Evolutionary conservation across 2,329 filamentous ascomycete species (phyloP), one percentile per base, ranked within the genome.

Genomic region (Penicillium brasilianum): DNA sequence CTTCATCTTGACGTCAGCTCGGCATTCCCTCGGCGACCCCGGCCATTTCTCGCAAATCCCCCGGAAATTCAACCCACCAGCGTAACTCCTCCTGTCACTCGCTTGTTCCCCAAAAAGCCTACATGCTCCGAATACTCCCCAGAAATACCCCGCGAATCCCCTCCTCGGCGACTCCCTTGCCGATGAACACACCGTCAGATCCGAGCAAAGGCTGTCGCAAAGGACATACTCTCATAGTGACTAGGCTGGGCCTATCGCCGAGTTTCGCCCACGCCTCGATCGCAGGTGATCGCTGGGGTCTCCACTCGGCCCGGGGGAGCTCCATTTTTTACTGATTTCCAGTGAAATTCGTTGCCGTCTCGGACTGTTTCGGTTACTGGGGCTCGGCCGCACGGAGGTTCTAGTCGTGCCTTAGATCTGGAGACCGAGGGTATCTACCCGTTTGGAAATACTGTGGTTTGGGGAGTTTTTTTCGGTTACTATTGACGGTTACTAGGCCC

Each of bases 351-450:
- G 8, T 57, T 43, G 61, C 41, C 53, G 67, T 74, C 68, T 74
- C 74, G 72, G 59, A 59, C 62, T 67, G 71, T 73, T 67, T 76
- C 74, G 74, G 74, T 55, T 76, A 74, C 58, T 30, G 53, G 34
- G 16, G 25, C 41, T 75, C 74, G 74, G 74, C 69, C 71, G 70
- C 72, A 75, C 72, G 74, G 74, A 76, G 70, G 70, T 9, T 36
- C 37, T 30, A 30, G 44, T 8, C 59, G 70, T 44, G 20, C 39
- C 32, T 11, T 16, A 16, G 28, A 36, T 46, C 20, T 43, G 46
- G 6, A 39, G 18, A 32, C 57, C 59, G 57, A 62, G 30, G 25
- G n/a, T 52, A 57, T 30, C 6, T 30, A 8, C 2, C 8, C 10
- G 14, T n/a, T 34, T 9, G 10, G 32, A 46, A 7, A 13, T 46